Evolutionary conservation across 495 filamentous ascomycete genomes (phyloP), one percentile per base, ranked within the genome.

Genomic region (Penicillium dipodomyicola): DNA sequence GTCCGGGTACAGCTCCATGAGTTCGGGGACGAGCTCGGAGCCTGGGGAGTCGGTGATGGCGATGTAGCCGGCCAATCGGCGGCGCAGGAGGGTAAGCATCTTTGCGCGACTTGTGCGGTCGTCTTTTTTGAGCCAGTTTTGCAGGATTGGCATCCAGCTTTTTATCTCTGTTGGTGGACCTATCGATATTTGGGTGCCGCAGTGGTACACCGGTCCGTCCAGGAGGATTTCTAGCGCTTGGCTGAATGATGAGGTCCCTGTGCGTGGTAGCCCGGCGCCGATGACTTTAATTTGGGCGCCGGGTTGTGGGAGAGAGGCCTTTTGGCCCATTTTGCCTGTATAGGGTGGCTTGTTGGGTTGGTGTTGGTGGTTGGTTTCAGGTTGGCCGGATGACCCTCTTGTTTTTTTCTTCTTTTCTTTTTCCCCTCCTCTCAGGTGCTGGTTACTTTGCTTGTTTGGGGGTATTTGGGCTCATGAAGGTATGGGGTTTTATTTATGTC

Each of bases 241-340:
- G 45, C 71, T 71, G 65, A 78, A 77, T 23, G 77, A 79, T 6
- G 77, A 67, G 3, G 77, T 80, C 27, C 77, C 78, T 4, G 77
- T 80, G 42, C 77, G 71, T 14, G 77, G 73, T 33, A 72, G 72
- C 9, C 77, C 77, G 5, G 78, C 76, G 4, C 77, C 75, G 47
- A 81, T 80, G 32, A 80, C 76, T 56, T 73, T 70, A n/a, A 79
- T 54, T 43, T 60, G 35, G 11, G 50, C 49, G 20, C 57, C 59
- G 12, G 59, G 57, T 8, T 58, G 30, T 6, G 65, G 65, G 19
- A 25, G 20, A 5, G 65, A 67, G 23, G 59, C 35, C 12, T 47
- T 49, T 58, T 64, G 62, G 33, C 65, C 65, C 65, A 64, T 67
- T 37, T 35, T 52, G 30, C 32, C 17, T 41, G 8, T 52, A 19